Evolutionary conservation across 2,329 filamentous ascomycete species (phyloP).

Genomic region (Penicillium sclerotiorum): DNA sequence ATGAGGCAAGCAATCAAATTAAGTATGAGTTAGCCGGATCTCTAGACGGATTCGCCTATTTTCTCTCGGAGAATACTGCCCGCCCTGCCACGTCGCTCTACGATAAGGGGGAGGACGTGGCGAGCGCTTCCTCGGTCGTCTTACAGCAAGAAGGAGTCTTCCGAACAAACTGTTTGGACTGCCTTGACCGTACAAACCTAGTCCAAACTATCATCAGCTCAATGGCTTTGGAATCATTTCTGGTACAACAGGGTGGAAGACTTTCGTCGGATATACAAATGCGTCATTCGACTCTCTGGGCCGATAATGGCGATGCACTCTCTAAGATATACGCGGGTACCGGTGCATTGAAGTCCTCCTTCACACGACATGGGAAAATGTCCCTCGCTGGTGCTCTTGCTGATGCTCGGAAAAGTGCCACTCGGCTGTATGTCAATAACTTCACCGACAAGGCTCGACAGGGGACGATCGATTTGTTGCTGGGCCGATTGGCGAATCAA

Average conservation of each 20-base stretch:
- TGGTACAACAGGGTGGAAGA: slow-evolving; percentile 70
- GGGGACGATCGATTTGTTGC: slow-evolving; percentile 89
- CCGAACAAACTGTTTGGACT: slow-evolving; percentile 93
- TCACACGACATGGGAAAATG: slow-evolving; percentile 94
- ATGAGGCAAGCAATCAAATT: slow-evolving; percentile 87
- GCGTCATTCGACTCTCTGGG: slow-evolving; percentile 90
- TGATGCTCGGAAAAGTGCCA: slow-evolving; percentile 93
- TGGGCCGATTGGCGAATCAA: slow-evolving; percentile 84
- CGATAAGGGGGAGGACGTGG: slow-evolving; percentile 39
- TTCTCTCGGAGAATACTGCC: slow-evolving; percentile 72
- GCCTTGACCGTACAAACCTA: slow-evolving; percentile 90
- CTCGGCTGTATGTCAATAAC: slow-evolving; percentile 94
- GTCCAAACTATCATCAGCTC: slow-evolving; percentile 95
- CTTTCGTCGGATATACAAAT: slow-evolving; percentile 84
- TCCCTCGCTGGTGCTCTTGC: slow-evolving; percentile 89
- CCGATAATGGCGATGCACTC: slow-evolving; percentile 91
- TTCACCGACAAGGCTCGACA: slow-evolving; percentile 92
- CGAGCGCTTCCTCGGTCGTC: slow-evolving; percentile 62
- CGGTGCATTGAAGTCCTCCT: slow-evolving; percentile 91
- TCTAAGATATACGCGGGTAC: slow-evolving; percentile 97
- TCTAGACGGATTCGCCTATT: slow-evolving; percentile 89
- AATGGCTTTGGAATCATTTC: slow-evolving; percentile 85
- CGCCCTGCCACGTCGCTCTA: slow-evolving; percentile 43
- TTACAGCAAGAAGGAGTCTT: slow-evolving; percentile 95
- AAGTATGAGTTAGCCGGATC: slow-evolving; percentile 75